Evolutionary conservation across 2,329 filamentous ascomycete species (phyloP), one percentile per base, ranked within the genome.

Genomic region (Thelonectria olida): DNA sequence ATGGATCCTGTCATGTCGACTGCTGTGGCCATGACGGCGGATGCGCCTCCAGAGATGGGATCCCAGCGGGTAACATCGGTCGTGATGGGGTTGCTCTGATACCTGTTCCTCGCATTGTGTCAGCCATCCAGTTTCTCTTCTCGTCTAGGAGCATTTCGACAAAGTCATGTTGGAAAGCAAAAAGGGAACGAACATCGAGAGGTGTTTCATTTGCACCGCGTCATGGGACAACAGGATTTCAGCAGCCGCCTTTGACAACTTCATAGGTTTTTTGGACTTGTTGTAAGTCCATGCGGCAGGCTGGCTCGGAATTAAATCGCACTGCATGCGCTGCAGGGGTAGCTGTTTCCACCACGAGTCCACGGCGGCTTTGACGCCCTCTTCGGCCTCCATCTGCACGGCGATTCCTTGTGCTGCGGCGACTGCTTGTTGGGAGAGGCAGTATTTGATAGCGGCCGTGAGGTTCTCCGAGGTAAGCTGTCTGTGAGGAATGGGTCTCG

Each of bases 301-400:
- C 1, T 31, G 34, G 2, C 65, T 54, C 0, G 34, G 25, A 4
- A 71, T 2, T 0, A 68, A 9, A 7, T 70, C 65, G 12, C 68
- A 70, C 13, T 49, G 58, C 39, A 71, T 62, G 0, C 54, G 42
- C 19, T 61, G 63, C 1, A 71, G 25, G 15, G 69, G 67, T 1
- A 67, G 10, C n/a, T n/a, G 54, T 67, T 66, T 0, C 60, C 62
- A 38, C 72, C 70, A 71, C 4, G 62, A 71, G 2, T 58, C 56
- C 10, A 67, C 67, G 1, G 67, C 68, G 1, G 64, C 57, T 2
- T 57, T 19, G 1, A 71, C 67, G 1, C 67, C 68, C 0, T 54
- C 59, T 12, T 71, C 68, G 0, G 9, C 5, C 2, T 56, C 63
- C 68, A 71, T 70, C 13, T 49, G 58, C 1, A 47, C 22, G 0